Percentiles rank a stretch among this genome's conserved stretches.
Conservation (phyloP, 2,329 filamentous ascomycete genomes). For the Aureobasidium sp. region DNA sequence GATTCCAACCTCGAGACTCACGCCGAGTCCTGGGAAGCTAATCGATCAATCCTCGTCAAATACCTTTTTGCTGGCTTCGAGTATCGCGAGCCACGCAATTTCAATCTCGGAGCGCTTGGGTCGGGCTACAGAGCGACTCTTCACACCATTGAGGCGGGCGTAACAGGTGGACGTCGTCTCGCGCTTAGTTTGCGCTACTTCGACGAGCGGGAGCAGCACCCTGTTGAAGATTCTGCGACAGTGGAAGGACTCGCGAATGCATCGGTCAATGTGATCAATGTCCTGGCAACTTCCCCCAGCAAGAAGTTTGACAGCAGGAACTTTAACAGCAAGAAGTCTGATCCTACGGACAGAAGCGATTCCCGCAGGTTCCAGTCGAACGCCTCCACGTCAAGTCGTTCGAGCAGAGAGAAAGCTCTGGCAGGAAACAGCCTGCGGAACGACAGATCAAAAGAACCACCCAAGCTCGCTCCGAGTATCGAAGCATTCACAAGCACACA, state of each 20-base stretch:
- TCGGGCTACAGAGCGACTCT: not conserved
- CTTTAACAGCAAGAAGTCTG: too few species aligned
- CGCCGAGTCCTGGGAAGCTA: not conserved
- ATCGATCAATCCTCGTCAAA: not conserved
- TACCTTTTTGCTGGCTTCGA: slow-evolving; percentile 19
- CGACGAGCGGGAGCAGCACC: not conserved
- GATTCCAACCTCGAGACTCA: not conserved
- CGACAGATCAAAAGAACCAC: not conserved
- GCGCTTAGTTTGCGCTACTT: not conserved
- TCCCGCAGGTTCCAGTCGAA: not conserved
- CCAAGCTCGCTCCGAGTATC: not conserved
- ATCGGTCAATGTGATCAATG: not conserved
- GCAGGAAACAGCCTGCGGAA: not conserved
- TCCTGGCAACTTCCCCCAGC: not conserved
- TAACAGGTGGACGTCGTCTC: slow-evolving; percentile 14
- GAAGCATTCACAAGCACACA: not conserved
- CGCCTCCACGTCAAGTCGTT: not conserved
- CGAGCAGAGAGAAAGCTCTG: not conserved
- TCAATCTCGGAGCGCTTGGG: not conserved
- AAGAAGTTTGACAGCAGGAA: not conserved
- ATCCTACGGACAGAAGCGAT: not conserved
- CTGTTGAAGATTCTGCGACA: not conserved
- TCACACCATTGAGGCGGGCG: slow-evolving; percentile 8
- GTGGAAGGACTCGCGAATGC: not conserved
- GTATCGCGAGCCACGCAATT: not conserved